Percentiles rank a stretch among this genome's conserved stretches.
Evolutionary conservation across 2,329 filamentous ascomycete species (phyloP).

Genomic region (Penicillium sp.): DNA sequence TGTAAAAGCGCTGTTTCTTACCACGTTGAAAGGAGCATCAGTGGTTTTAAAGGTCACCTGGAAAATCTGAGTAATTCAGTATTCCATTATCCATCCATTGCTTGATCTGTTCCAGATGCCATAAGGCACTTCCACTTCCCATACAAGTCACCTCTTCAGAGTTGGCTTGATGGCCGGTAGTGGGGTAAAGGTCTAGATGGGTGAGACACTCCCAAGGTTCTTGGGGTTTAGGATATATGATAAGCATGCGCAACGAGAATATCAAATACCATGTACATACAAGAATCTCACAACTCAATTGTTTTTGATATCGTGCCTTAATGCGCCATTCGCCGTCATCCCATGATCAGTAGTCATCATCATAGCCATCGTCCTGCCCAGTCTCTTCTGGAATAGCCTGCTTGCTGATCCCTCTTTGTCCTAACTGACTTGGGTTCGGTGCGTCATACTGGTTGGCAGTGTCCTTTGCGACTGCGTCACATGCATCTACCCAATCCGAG

Average conservation of each 20-base stretch:
- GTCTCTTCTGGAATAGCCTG: constrained; percentile 15
- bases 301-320: constrained; percentile 11
- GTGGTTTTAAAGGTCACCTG: neutral
- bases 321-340: constrained; percentile 22
- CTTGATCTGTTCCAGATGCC: neutral
- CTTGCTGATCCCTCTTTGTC: constrained; percentile 19
- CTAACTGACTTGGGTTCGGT: constrained; percentile 12
- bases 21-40: constrained; percentile 3
- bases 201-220: neutral
- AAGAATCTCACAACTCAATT: constrained; percentile 11
- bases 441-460: constrained; percentile 42
- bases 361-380: constrained; percentile 21
- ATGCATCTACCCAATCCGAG: constrained; percentile 97
- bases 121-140: neutral
- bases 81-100: neutral
- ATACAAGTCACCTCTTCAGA: neutral
- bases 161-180: neutral
- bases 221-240: constrained; percentile 1
- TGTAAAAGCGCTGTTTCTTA: constrained; percentile 50
- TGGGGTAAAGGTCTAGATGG: neutral
- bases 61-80: constrained; percentile 1
- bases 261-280: constrained; percentile 5
- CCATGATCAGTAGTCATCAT: constrained; percentile 31
- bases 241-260: constrained; percentile 1
- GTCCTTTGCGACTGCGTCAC: constrained; percentile 67